Evolutionary conservation across 2,329 filamentous ascomycete genomes (phyloP).

Genomic region (Botrytis galanthina): DNA sequence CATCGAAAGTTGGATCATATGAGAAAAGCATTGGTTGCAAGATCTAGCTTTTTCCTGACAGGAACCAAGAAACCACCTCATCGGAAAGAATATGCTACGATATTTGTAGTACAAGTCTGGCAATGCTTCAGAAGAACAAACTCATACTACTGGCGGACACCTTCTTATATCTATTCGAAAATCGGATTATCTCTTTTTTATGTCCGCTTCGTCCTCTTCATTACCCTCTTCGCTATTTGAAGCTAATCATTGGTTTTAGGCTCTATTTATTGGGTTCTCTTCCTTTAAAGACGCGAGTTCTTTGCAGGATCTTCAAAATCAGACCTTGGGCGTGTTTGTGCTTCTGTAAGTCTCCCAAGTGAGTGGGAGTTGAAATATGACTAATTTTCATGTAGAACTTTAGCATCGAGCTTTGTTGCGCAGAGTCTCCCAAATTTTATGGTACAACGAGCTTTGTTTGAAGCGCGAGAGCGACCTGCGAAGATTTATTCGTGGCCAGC

Average conservation of each 20-base stretch:
- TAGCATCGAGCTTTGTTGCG: constrained; percentile 71
- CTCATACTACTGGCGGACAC: constrained; percentile 62
- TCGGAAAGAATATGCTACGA: constrained; percentile 62
- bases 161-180: constrained; percentile 51
- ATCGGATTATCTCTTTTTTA: constrained; percentile 27
- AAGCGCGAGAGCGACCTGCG: constrained; percentile 69
- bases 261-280: constrained; percentile 65
- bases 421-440: constrained; percentile 74
- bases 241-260: constrained; percentile 32
- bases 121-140: constrained; percentile 58
- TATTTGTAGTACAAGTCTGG: constrained; percentile 51
- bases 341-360: constrained; percentile 46
- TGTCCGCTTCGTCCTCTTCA: constrained; percentile 43
- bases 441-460: constrained; percentile 51
- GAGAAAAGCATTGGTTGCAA: constrained; percentile 37
- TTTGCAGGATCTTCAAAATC: constrained; percentile 63
- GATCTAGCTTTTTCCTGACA: constrained; percentile 31
- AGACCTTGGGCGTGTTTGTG: constrained; percentile 75
- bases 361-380: too few relatives aligned
- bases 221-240: background rate
- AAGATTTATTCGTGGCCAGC: constrained; percentile 75
- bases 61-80: constrained; percentile 43
- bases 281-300: constrained; percentile 62
- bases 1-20: constrained; percentile 52
- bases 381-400: constrained; percentile 45